Evolutionary conservation across 164 flowering plant genomes (phyloP).

Genomic region (Euptelea pleiosperma): DNA sequence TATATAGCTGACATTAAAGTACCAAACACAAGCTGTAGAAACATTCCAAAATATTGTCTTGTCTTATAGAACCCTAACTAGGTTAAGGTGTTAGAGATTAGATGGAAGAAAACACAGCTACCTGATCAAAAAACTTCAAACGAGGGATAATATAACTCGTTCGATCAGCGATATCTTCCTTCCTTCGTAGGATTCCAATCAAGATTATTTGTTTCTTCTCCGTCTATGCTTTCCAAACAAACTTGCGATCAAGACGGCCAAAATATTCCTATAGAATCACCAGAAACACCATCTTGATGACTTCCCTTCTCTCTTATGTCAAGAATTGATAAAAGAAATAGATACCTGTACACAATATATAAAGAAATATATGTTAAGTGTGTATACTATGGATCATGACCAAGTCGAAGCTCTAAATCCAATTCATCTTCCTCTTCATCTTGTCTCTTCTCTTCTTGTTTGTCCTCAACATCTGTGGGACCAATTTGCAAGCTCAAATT

Average conservation of each 20-base stretch:
- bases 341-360: neutral
- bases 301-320: neutral
- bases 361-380: too few relatives aligned
- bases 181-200: too few relatives aligned
- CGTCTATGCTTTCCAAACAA: neutral
- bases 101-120: too few relatives aligned
- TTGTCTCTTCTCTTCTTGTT: slow-evolving; percentile 12
- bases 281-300: too few relatives aligned
- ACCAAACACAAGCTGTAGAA: too few relatives aligned
- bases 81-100: too few relatives aligned
- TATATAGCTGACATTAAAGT: too few relatives aligned
- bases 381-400: slow-evolving; percentile 33
- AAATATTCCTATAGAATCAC: neutral
- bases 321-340: neutral
- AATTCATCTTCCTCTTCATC: slow-evolving; percentile 26
- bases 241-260: neutral
- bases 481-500: slow-evolving; percentile 24
- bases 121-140: too few relatives aligned
- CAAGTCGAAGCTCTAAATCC: slow-evolving; percentile 67
- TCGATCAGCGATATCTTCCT: too few relatives aligned
- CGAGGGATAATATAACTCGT: too few relatives aligned
- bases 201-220: neutral
- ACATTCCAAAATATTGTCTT: too few relatives aligned
- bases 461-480: slow-evolving; percentile 11
- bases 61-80: too few relatives aligned